A percentile compares a stretch with the other conserved stretches of the same genome.
Conservation (phyloP, 306 rosid species). For the Crotalaria pallida region DNA sequence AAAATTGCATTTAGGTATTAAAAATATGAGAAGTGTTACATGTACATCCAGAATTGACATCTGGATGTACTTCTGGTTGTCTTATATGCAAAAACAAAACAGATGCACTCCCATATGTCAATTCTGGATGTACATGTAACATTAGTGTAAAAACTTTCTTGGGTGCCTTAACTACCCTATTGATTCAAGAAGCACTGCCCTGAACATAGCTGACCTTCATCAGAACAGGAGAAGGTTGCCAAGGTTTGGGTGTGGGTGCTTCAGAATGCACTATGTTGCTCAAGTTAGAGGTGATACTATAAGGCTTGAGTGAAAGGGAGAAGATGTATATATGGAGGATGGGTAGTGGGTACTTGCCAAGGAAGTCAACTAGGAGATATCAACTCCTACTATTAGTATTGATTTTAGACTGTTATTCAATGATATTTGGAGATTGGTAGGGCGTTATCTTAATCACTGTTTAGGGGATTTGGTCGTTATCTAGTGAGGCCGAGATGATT, state of each 20-base stretch:
- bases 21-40: too few species aligned
- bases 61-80: too few species aligned
- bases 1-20: too few species aligned
- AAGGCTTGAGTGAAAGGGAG: background rate
- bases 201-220: background rate
- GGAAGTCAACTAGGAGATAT: background rate
- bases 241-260: background rate
- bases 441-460: background rate
- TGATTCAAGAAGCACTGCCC: too few species aligned
- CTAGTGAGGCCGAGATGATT: background rate
- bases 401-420: background rate
- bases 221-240: background rate
- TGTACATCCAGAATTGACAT: too few species aligned
- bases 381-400: background rate
- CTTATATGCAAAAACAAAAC: too few species aligned
- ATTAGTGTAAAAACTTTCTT: too few species aligned
- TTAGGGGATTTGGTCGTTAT: background rate
- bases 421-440: background rate
- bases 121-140: too few species aligned
- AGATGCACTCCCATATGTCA: too few species aligned
- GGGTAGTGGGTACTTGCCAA: background rate
- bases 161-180: too few species aligned
- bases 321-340: background rate
- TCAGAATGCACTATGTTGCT: background rate
- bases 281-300: background rate